Evolutionary conservation across 768 basidiomycete genomes (phyloP), one percentile per base, ranked within the genome.

Genomic region (Ramaria rubella): DNA sequence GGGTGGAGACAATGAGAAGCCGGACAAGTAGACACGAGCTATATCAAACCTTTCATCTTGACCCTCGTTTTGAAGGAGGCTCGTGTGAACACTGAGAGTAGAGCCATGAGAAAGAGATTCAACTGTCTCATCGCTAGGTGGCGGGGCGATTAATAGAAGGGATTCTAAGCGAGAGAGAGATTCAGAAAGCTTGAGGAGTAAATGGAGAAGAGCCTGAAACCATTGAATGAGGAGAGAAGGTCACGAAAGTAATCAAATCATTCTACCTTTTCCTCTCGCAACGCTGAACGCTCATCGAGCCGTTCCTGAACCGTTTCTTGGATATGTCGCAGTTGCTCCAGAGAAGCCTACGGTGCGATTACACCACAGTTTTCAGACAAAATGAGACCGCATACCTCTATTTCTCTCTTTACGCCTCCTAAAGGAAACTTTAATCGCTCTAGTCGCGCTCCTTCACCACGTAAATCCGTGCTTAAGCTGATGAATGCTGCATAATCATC

Each of bases 401-500:
- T 82, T 61, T 88, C 81, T 30, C 66, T 64, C 61, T 81, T 82
- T 21, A 98, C 68, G 21, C 73, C 76, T 8, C 65, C 70, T 51
- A 99, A 68, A 0, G 95, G 94, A 24, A 69, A 69, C 61, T 84
- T 83, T 57, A 99, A 67, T 57, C 79, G 74, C 57, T 79, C 76
- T 62, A 95, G 68, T 60, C 91, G 76, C 36, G 77, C 75, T 2
- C 89, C 87, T 70, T 97, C 94, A 43, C 87, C 92, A 61, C 85
- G 80, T 61, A 98, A 69, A 64, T 97, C 93, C 3, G 94, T 94
- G 61, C 94, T 94, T 29, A 99, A 76, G 63, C 90, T 92, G 64
- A 98, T 95, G 68, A 98, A 99, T 14, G 94, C 94, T 68, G 94
- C 94, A 65, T 98, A 99, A 72, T 98, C 96, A 63, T 93, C 87